phyloP scores from a whole-genome alignment of 2,329 filamentous ascomycete genomes.

The Thermothelomyces thermophilus region DNA sequence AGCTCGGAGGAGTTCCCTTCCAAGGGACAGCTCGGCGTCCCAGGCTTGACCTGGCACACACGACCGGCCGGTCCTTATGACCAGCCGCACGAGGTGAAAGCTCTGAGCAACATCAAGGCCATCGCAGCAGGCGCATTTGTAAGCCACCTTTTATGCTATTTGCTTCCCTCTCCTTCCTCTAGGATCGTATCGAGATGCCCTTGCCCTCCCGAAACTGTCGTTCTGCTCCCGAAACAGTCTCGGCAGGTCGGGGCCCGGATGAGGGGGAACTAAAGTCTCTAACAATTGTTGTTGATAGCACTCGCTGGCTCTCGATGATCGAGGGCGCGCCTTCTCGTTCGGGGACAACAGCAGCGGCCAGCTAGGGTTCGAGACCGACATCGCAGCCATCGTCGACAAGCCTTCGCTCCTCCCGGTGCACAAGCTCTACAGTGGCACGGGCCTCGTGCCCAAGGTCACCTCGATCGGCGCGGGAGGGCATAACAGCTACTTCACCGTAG shows the following conservation, averaged over 20 bases:
- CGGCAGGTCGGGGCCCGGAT: too few relatives aligned
- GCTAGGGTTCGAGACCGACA: slow-evolving; percentile 68
- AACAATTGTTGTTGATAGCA: too few relatives aligned
- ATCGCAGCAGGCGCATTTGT: slow-evolving; percentile 79
- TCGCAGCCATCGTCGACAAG: slow-evolving; percentile 56
- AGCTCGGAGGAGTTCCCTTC: slow-evolving; percentile 71
- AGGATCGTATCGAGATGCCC: too few relatives aligned
- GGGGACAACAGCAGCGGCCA: slow-evolving; percentile 92
- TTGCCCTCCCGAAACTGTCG: too few relatives aligned
- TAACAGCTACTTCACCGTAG: slow-evolving; percentile 82
- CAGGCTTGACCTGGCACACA: slow-evolving; percentile 72
- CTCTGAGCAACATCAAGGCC: slow-evolving; percentile 60
- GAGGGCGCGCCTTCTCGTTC: slow-evolving; percentile 76
- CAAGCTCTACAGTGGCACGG: slow-evolving; percentile 64
- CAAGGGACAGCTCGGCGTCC: slow-evolving; percentile 80
- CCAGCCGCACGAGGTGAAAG: slow-evolving; percentile 69
- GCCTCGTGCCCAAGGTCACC: slow-evolving; percentile 60
- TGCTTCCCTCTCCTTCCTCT: too few relatives aligned
- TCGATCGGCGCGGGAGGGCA: slow-evolving; percentile 76
- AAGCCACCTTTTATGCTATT: too few relatives aligned
- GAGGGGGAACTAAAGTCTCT: too few relatives aligned
- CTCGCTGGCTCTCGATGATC: slow-evolving; percentile 68
- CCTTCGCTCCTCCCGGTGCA: slow-evolving; percentile 66
- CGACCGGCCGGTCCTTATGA: slow-evolving; percentile 74
- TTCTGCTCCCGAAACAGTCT: too few relatives aligned